phyloP scores from a whole-genome alignment of 257 asterid species.

The Scutellaria minor region DNA sequence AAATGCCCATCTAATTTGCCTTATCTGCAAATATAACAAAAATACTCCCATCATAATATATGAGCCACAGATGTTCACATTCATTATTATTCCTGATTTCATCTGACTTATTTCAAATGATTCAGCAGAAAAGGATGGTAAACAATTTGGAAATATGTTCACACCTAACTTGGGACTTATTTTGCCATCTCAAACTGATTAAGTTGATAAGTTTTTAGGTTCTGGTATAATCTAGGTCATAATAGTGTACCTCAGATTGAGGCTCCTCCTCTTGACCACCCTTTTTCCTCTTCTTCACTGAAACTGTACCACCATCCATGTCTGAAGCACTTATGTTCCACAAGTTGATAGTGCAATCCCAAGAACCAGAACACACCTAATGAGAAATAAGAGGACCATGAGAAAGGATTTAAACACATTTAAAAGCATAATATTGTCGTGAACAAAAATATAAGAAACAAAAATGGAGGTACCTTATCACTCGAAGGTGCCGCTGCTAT shows the following conservation, averaged over 20 bases:
- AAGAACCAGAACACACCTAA: slow-evolving; percentile 95
- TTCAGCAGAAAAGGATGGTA: slow-evolving; percentile 15
- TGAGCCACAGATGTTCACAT: slow-evolving; percentile 11
- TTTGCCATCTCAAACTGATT: background rate
- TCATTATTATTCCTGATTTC: slow-evolving; percentile 9
- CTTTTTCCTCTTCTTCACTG: slow-evolving; percentile 86
- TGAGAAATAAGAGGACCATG: slow-evolving; percentile 32
- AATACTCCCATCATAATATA: background rate
- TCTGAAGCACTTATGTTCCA: slow-evolving; percentile 67
- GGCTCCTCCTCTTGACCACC: slow-evolving; percentile 53
- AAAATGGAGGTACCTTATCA: slow-evolving; percentile 62
- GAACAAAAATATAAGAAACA: slow-evolving; percentile 24
- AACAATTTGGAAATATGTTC: slow-evolving; percentile 6
- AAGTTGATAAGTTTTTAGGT: background rate
- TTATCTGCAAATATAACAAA: slow-evolving; percentile 15
- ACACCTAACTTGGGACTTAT: background rate
- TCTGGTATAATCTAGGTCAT: slow-evolving; percentile 24
- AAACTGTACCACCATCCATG: slow-evolving; percentile 52
- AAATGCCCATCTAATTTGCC: slow-evolving; percentile 14
- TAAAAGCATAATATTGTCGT: background rate
- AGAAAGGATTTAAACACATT: slow-evolving; percentile 24
- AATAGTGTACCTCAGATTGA: slow-evolving; percentile 69
- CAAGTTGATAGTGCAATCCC: slow-evolving; percentile 82
- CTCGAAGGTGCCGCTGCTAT: slow-evolving; percentile 75
- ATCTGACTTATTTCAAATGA: background rate